These are phyloP conservation scores for Neurospora sp. DNA, from an alignment of 495 filamentous ascomycete species.

Conservation along the genomic window DNA sequence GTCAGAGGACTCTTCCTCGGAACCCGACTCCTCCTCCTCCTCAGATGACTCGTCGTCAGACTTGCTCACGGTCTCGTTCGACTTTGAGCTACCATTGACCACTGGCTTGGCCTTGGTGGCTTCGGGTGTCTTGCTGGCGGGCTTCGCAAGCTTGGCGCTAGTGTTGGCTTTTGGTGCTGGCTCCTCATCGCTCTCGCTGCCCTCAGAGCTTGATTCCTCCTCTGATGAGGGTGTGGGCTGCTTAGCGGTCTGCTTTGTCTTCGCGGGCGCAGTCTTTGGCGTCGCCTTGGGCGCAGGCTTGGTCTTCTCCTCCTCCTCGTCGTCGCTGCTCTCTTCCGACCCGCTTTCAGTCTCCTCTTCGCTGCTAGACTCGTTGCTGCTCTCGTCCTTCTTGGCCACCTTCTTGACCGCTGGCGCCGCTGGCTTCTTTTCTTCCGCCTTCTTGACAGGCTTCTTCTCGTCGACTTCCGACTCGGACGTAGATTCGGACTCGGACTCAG, in stretches of 20 bases:
- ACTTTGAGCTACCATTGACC: slow-evolving; percentile 3
- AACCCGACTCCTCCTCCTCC: neutral
- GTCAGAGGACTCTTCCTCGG: slow-evolving; percentile 13
- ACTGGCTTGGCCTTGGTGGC: neutral
- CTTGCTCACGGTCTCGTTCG: slow-evolving; percentile 13
- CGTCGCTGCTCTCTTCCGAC: neutral
- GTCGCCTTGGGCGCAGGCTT: slow-evolving; percentile 3
- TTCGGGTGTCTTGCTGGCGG: slow-evolving; percentile 1
- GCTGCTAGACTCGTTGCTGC: slow-evolving; percentile 1
- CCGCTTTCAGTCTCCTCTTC: neutral
- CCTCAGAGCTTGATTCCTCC: slow-evolving; percentile 9
- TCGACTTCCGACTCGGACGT: slow-evolving; percentile 1
- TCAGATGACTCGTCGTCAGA: slow-evolving; percentile 18
- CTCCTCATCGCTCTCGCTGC: slow-evolving; percentile 17
- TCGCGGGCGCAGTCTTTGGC: slow-evolving; percentile 4
- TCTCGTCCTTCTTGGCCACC: slow-evolving; percentile 5
- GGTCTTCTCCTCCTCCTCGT: neutral
- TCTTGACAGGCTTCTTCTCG: slow-evolving; percentile 1
- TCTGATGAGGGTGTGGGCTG: slow-evolving; percentile 4
- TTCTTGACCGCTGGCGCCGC: slow-evolving; percentile 2
- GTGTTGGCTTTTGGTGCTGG: slow-evolving; percentile 9
- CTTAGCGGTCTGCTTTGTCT: neutral
- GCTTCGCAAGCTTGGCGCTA: neutral
- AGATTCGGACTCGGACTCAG: slow-evolving; percentile 15
- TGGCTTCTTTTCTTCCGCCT: slow-evolving; percentile 6